Conservation (phyloP, 164 flowering plant species). For the Macadamia tetraphylla region DNA sequence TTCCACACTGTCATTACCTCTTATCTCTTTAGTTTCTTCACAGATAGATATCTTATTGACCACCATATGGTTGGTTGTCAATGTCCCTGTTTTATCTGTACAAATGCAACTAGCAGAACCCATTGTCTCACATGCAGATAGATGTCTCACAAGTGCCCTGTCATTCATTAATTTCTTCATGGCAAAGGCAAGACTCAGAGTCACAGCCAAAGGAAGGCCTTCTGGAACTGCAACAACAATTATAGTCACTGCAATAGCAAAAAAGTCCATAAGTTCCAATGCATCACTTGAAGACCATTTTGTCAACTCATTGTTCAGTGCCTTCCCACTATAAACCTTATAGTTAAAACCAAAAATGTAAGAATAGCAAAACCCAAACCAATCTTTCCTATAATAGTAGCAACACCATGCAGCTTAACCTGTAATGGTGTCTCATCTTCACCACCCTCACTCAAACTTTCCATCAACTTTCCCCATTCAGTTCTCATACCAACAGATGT, state of each 20-base stretch:
- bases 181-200: constrained; percentile 56
- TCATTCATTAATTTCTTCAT: constrained; percentile 50
- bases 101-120: constrained; percentile 51
- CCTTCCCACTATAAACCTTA: constrained; percentile 36
- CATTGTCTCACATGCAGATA: constrained; percentile 62
- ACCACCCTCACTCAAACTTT: constrained; percentile 42
- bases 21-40: constrained; percentile 25
- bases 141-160: constrained; percentile 43
- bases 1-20: constrained; percentile 7
- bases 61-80: constrained; percentile 52
- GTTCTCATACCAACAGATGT: constrained; percentile 57
- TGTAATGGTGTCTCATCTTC: constrained; percentile 55
- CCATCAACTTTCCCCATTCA: constrained; percentile 60
- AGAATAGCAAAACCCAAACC: constrained; percentile 37
- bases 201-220: constrained; percentile 56
- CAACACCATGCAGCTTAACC: constrained; percentile 56
- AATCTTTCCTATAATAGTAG: constrained; percentile 49
- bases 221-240: constrained; percentile 60
- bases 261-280: constrained; percentile 33
- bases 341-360: constrained; percentile 35
- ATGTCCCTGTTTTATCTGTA: constrained; percentile 59
- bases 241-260: constrained; percentile 50
- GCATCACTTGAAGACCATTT: constrained; percentile 40
- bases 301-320: constrained; percentile 20
- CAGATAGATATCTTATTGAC: constrained; percentile 33